Base-by-base conservation (phyloP, 192 early-diverging fungal species). In the Coemansia sp. region DNA sequence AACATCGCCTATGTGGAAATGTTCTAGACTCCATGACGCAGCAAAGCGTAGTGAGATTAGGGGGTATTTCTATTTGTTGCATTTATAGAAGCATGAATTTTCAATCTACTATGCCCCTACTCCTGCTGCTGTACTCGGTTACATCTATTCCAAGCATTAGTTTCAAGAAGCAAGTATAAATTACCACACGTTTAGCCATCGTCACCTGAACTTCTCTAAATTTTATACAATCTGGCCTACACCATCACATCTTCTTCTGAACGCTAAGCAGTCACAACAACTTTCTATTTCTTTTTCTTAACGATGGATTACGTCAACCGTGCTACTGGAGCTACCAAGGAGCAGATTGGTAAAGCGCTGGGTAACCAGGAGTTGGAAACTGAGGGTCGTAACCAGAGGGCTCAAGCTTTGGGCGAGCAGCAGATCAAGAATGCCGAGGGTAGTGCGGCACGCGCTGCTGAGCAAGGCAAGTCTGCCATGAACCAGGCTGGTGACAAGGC, bases 231-330 rank as follows among this genome's bases (percentile, higher is more conserved):
- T 5, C 51, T 29, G 24, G 3, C 14, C 31, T 48, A 5, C 2
- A 29, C 27, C 13, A 0, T 13, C 11, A 31, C 27, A 31, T 17
- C 4, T 31, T 31, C 46, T 24, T 21, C 21, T 16, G 13, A 33
- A 13, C 14, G 29, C 33, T 54, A 10, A 14, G 14, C 24, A 54
- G 31, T 29, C 3, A 33, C 11, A 6, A 27, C 11, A 53, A 29
- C 50, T 53, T 16, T 24, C 9, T 54, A 54, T 31, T 24, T 17
- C n/a, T 8, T n/a, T 21, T 50, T 45, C 19, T 40, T 21, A 27
- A 63, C 31, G n/a, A 73, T 73, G 71, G 60, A 59, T 0, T 67
- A 67, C 50, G 31, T 61, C 40, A 73, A 73, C 60, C 64, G 66
- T 27, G 65, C 71, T 9, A 40, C 65, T 37, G 71, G 71, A 21